Conservation (phyloP, 352 stramenopile genomes). For the Achlya hypogyna region DNA sequence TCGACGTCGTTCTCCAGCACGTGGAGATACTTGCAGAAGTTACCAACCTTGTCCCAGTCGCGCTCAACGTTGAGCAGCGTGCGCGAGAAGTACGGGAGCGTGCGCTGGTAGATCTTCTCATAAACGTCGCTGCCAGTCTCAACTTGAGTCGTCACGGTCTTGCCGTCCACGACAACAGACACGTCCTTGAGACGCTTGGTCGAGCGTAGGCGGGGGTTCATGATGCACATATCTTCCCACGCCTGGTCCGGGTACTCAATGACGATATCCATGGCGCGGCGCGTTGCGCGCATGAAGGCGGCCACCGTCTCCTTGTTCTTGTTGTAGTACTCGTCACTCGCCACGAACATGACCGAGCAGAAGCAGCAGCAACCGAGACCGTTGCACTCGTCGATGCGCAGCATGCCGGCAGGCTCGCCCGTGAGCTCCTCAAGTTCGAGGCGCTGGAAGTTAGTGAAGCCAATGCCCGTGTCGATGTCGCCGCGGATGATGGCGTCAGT, state of each 20-base stretch:
- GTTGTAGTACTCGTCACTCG: conserved; percentile 37
- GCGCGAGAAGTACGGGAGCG: conserved; percentile 41
- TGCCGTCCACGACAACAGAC: conserved; percentile 17
- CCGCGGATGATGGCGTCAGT: conserved; percentile 40
- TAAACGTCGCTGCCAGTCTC: conserved; percentile 31
- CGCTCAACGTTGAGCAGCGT: conserved; percentile 39
- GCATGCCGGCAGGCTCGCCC: conserved; percentile 39
- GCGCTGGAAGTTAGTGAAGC: conserved; percentile 48
- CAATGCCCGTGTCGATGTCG: conserved; percentile 42
- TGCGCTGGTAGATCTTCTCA: conserved; percentile 43
- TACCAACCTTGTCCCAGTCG: conserved; percentile 47
- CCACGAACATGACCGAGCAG: conserved; percentile 47
- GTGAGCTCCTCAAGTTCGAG: conserved; percentile 41
- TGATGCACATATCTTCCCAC: conserved; percentile 44
- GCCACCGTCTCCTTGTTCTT: conserved; percentile 38
- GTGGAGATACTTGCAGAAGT: conserved; percentile 46
- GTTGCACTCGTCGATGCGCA: conserved; percentile 43
- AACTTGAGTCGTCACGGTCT: background rate
- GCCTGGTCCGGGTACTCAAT: conserved; percentile 41
- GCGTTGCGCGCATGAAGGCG: conserved; percentile 35
- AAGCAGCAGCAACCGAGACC: conserved; percentile 44
- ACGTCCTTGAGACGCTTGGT: conserved; percentile 16
- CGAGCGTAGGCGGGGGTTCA: conserved; percentile 39
- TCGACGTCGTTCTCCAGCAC: conserved; percentile 35
- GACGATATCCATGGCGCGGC: conserved; percentile 39